phyloP scores from a whole-genome alignment of 2,329 filamentous ascomycete genomes.

The Aureobasidium sp. region DNA sequence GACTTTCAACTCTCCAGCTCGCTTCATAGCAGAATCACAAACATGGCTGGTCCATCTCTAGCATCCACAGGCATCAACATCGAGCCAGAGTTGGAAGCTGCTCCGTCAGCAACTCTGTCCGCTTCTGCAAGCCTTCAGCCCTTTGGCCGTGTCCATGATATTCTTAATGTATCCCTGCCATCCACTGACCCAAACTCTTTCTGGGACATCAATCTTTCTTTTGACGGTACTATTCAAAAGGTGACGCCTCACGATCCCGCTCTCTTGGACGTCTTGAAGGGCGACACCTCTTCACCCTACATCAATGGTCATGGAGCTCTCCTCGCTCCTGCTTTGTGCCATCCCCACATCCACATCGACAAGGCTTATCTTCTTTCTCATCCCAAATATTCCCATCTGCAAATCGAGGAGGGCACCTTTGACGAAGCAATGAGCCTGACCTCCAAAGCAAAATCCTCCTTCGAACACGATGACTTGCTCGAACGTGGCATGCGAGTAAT shows the following conservation, averaged over 20 bases:
- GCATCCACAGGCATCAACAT: slow-evolving; percentile 26
- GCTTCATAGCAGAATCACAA: background rate
- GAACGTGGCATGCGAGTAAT: slow-evolving; percentile 56
- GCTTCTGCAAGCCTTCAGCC: background rate
- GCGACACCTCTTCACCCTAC: background rate
- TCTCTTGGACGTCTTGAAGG: background rate
- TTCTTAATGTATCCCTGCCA: slow-evolving; percentile 26
- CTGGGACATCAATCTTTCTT: slow-evolving; percentile 28
- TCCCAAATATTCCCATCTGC: slow-evolving; percentile 51
- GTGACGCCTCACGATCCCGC: slow-evolving; percentile 23
- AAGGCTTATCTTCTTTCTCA: slow-evolving; percentile 54
- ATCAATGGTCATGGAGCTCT: slow-evolving; percentile 37
- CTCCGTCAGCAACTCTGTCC: slow-evolving; percentile 15
- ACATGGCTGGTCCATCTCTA: slow-evolving; percentile 25
- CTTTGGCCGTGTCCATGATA: slow-evolving; percentile 2
- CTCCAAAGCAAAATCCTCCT: slow-evolving; percentile 52
- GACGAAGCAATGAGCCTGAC: slow-evolving; percentile 55
- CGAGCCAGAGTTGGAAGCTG: slow-evolving; percentile 24
- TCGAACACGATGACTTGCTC: slow-evolving; percentile 54
- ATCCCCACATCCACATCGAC: slow-evolving; percentile 67
- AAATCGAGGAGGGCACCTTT: slow-evolving; percentile 54
- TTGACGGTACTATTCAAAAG: slow-evolving; percentile 20
- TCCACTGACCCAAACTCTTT: slow-evolving; percentile 22
- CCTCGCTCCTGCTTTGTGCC: slow-evolving; percentile 52
- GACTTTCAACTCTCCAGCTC: background rate